These are phyloP conservation scores for Cytauxzoon felis DNA, from an alignment of 169 alveolate genomes.

Conservation along the genomic window DNA sequence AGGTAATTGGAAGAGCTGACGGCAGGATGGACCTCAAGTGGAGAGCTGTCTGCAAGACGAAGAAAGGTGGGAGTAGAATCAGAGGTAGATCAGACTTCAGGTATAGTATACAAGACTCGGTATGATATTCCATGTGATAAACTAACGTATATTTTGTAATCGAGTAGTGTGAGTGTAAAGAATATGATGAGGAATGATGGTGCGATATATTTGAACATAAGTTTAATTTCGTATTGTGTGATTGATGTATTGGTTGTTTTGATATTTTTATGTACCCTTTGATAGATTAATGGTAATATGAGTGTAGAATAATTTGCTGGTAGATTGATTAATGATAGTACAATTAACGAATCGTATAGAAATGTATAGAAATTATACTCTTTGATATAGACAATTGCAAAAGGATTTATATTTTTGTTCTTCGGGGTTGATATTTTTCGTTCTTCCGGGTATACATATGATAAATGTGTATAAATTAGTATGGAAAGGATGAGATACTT, in stretches of 20 bases:
- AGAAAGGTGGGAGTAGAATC: too few relatives aligned
- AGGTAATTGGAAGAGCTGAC: too few relatives aligned
- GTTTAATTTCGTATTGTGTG: conserved; percentile 1
- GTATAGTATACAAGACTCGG: too few relatives aligned
- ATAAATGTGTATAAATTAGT: conserved; percentile 4
- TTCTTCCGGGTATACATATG: too few relatives aligned
- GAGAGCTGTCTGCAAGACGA: too few relatives aligned
- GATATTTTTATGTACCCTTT: conserved; percentile 10
- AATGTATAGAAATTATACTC: conserved; percentile 3
- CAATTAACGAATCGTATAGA: conserved; percentile 10
- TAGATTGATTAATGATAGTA: conserved; percentile 14
- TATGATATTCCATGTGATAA: conserved; percentile 19
- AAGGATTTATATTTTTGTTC: too few relatives aligned
- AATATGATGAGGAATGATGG: conserved; percentile 26
- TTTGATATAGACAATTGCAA: not conserved
- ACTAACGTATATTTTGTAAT: not conserved
- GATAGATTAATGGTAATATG: conserved; percentile 19
- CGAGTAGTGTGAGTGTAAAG: not conserved
- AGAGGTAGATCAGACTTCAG: too few relatives aligned
- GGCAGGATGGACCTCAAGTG: too few relatives aligned
- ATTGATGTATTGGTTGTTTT: conserved; percentile 1
- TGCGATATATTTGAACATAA: conserved; percentile 5
- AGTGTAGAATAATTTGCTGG: conserved; percentile 38
- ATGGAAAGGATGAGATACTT: conserved; percentile 12
- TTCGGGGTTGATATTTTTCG: too few relatives aligned